Evolutionary conservation across 805 yeast species (phyloP).

Genomic region (Ogataea pini): DNA sequence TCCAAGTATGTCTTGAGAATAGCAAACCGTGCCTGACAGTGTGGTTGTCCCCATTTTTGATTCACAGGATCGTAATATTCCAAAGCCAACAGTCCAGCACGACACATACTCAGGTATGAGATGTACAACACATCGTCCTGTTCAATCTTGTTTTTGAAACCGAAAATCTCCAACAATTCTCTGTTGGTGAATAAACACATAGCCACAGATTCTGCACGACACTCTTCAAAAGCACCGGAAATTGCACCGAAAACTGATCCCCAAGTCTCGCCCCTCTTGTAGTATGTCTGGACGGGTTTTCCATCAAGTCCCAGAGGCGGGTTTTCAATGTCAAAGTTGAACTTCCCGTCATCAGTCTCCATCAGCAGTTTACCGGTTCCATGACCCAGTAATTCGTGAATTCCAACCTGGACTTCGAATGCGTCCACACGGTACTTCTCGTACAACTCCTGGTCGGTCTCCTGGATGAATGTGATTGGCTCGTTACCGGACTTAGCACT

Average conservation of each 20-base stretch:
- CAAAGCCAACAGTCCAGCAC: slow-evolving; percentile 81
- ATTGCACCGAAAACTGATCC: slow-evolving; percentile 79
- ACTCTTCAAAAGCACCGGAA: slow-evolving; percentile 89
- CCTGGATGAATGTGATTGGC: slow-evolving; percentile 64
- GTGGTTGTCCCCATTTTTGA: slow-evolving; percentile 91
- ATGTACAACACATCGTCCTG: slow-evolving; percentile 65
- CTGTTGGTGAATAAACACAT: slow-evolving; percentile 73
- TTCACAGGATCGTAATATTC: slow-evolving; percentile 86
- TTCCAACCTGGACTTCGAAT: slow-evolving; percentile 91
- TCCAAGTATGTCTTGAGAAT: slow-evolving; percentile 73
- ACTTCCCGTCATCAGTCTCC: slow-evolving; percentile 58
- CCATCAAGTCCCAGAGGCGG: slow-evolving; percentile 66
- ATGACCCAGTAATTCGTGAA: slow-evolving; percentile 88
- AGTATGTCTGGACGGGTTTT: slow-evolving; percentile 64
- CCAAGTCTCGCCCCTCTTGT: slow-evolving; percentile 86
- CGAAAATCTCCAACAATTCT: slow-evolving; percentile 71
- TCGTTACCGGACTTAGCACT: slow-evolving; percentile 71
- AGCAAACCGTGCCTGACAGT: slow-evolving; percentile 90
- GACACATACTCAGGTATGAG: slow-evolving; percentile 78
- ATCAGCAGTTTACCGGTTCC: slow-evolving; percentile 82
- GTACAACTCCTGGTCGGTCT: slow-evolving; percentile 54
- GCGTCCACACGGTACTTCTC: slow-evolving; percentile 76
- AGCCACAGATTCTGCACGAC: slow-evolving; percentile 91
- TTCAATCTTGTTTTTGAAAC: slow-evolving; percentile 54
- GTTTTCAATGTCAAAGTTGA: slow-evolving; percentile 65